Conservation (phyloP, 495 filamentous ascomycete genomes). For the Margaritispora aquatica region DNA sequence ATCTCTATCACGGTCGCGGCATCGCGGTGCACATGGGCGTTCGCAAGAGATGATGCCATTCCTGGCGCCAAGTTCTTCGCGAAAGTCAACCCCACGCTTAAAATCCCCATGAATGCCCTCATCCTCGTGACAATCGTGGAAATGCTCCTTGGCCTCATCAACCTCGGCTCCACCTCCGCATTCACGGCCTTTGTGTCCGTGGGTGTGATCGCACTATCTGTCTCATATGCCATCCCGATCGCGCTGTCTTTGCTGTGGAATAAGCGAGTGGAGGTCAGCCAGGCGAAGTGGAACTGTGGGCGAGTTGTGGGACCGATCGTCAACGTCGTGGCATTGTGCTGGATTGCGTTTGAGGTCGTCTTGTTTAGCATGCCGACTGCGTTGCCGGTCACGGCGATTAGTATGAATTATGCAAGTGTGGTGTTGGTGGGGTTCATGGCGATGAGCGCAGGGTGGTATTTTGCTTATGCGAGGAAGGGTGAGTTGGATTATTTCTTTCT, state of each 20-base stretch:
- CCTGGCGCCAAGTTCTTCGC: conserved; percentile 33
- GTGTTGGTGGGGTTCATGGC: conserved; percentile 30
- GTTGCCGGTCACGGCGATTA: conserved; percentile 31
- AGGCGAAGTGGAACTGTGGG: conserved; percentile 22
- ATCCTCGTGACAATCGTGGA: conserved; percentile 32
- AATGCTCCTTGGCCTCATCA: conserved; percentile 44
- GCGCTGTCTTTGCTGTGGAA: conserved; percentile 36
- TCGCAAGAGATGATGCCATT: conserved; percentile 37
- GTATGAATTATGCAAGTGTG: conserved; percentile 40
- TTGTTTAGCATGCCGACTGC: conserved; percentile 31
- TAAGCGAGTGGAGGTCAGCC: conserved; percentile 15
- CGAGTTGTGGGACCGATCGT: conserved; percentile 21
- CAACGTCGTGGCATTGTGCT: conserved; percentile 18
- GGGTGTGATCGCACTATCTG: conserved; percentile 37
- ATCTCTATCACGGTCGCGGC: conserved; percentile 46
- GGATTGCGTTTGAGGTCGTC: conserved; percentile 24
- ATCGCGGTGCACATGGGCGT: conserved; percentile 44
- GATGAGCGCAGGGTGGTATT: conserved; percentile 38
- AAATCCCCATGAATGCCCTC: conserved; percentile 43
- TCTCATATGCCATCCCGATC: conserved; percentile 45
- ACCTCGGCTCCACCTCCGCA: conserved; percentile 39
- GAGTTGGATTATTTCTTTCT: conserved; percentile 19
- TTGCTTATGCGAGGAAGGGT: conserved; percentile 40
- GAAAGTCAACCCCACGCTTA: conserved; percentile 28
- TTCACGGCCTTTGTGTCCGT: conserved; percentile 47